Base-by-base conservation (phyloP, 1,139 yeast species). In the Diutina mesorugosa region DNA sequence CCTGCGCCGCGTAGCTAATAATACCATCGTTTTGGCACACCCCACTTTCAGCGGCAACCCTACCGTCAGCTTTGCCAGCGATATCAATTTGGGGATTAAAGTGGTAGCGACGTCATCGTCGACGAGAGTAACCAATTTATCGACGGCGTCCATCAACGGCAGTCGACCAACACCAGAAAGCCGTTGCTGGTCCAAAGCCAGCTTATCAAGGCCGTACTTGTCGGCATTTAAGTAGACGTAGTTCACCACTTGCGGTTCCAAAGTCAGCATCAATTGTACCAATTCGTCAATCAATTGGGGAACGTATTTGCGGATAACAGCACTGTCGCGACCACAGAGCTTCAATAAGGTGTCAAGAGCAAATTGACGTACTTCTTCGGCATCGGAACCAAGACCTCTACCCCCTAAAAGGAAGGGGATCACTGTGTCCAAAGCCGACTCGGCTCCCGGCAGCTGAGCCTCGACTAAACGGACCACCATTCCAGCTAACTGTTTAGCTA, bases 41-140 rank as follows among this genome's bases (percentile, higher is more conserved):
- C 95, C 90, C 1, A 89, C 90, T 65, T 90, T 90, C 0, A 97
- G 90, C 0, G 98, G 97, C 38, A 93, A 74, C 0, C 98, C 99
- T 41, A 91, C 88, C 0, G 96, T 81, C 59, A 76, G 79, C 60
- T 83, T 84, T 7, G 88, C 76, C 1, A 85, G 74, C 14, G 64
- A 70, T 57, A 69, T 79, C 57, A 83, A 70, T 57, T 67, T 70
- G 5, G 72, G 73, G 54, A 76, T 67, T 0, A 70, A 67, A 45
- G 75, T 82, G 4, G 29, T 7, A 6, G 26, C 45, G 8, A 38
- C 53, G 12, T 32, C 53, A 7, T 32, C 53, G 12, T 38, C 18
- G 14, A 50, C n/a, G 50, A 77, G 67, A 56, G 80, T 85, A 59
- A 90, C 71, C 62, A 91, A 69, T 56, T 77, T 80, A 62, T 90